Evolutionary conservation across 306 rosid genomes (phyloP).

Genomic region (Glycine soja): DNA sequence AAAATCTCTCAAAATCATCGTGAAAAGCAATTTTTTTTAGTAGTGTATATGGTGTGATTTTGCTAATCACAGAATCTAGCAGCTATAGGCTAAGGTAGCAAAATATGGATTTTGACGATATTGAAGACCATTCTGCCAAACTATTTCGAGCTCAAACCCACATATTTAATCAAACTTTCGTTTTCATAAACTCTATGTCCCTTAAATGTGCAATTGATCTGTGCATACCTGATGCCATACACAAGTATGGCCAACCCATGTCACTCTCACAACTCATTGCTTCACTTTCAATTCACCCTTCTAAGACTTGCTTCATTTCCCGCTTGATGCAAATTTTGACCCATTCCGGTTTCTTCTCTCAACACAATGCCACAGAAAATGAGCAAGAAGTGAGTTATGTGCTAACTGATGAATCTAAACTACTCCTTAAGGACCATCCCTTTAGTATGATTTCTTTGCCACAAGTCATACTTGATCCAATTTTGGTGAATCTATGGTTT

Average conservation of each 20-base stretch:
- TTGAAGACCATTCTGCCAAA: slow-evolving; percentile 24
- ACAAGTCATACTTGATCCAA: slow-evolving; percentile 43
- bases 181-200: slow-evolving; percentile 56
- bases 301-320: slow-evolving; percentile 40
- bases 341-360: slow-evolving; percentile 58
- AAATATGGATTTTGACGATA: slow-evolving; percentile 32
- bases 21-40: too few species aligned
- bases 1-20: too few species aligned
- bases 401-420: slow-evolving; percentile 56
- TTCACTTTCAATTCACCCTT: slow-evolving; percentile 52
- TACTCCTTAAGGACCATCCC: slow-evolving; percentile 53
- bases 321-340: slow-evolving; percentile 62
- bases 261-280: slow-evolving; percentile 54
- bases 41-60: too few species aligned
- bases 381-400: slow-evolving; percentile 50
- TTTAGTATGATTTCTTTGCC: slow-evolving; percentile 33
- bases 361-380: background rate
- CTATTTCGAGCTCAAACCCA: slow-evolving; percentile 51
- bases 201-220: slow-evolving; percentile 60
- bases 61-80: background rate
- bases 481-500: slow-evolving; percentile 49
- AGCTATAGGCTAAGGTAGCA: background rate
- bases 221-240: slow-evolving; percentile 48
- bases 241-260: slow-evolving; percentile 60
- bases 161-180: slow-evolving; percentile 52